Evolutionary conservation across 768 basidiomycete genomes (phyloP), one percentile per base, ranked within the genome.

Genomic region (Rhizopogon vulgaris): DNA sequence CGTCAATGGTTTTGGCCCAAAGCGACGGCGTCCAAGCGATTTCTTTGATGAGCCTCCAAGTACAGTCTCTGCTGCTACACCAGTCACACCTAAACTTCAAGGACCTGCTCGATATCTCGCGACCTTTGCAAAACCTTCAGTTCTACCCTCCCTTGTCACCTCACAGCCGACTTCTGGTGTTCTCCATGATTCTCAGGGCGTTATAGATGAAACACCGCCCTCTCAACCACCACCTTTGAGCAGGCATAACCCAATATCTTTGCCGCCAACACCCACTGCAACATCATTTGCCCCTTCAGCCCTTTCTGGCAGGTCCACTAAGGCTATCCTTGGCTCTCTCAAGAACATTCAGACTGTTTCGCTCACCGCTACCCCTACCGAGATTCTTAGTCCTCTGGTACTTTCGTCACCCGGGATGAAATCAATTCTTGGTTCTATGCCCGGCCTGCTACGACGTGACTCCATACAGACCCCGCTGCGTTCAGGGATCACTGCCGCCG

Each of bases 181-280:
- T 24, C 48, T 36, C 22, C 49, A 30, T 17, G 49, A 48, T 36
- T 22, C 49, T 9, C 37, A 41, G 24, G 24, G 37, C 8, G 39
- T 32, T 30, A 10, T 45, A 24, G 30, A 30, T 41, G 63, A 57
- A 27, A 59, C 48, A 10, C 50, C 54, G 41, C 57, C 45, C 27
- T 28, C 46, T 17, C 59, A 58, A 51, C 69, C 69, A 3, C 68
- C 68, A 25, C 61, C 57, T 41, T 61, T 69, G 11, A 52, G 49
- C 48, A 63, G 64, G 55, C 64, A 51, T 9, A 58, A 55, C 22
- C 66, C 69, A 28, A 66, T 69, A 27, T 71, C 69, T 3, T 49
- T 69, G n/a, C 68, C 68, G 2, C n/a, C 64, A 10, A 69, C 68
- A 11, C 68, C 68, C 6, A 69, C 63, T 36, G 55, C 60, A 12